Base-by-base conservation (phyloP, 176 grass and related monocot genomes). In the Lolium rigidum region DNA sequence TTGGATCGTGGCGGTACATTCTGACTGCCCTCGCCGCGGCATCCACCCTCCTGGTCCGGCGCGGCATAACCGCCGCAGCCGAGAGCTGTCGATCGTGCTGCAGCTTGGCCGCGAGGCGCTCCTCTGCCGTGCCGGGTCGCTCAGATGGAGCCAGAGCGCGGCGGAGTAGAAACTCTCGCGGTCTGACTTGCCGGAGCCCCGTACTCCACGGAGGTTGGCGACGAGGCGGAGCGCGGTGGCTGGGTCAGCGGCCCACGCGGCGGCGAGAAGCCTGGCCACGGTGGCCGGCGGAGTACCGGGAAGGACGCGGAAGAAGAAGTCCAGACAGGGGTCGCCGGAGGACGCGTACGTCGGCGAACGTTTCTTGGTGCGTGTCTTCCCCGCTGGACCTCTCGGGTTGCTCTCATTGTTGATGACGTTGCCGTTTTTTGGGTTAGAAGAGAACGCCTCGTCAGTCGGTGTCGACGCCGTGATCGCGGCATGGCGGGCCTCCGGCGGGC, bases 291-390 rank as follows among this genome's bases (percentile, higher is more conserved):
- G 12, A 1, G 89, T 78, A 26, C 38, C 83, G 13, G 92, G 84
- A 9, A 94, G 55, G 18, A 94, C 74, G 35, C 84, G 86, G 82
- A 90, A 91, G 86, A 94, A 94, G 81, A 91, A 94, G 77, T 94
- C 92, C 31, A 94, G 77, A 79, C 92, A 89, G 18, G 92, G 83
- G n/a, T 94, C 76, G 2, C 92, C 89, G 12, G 92, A 91, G 21
- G 88, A 58, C n/a, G 86, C 14, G 76, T 68, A 74, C 46, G 71
- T 28, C n/a, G 71, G 80, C 13, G 80, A 91, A 51, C 13, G 39
- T 62, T 82, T 89, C 82, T 88, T 89, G 18, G 86, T 88, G 31
- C 82, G 57, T 47, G 85, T 86, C 81, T 76, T 90, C 16, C 26
- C 26, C 41, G 88, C 71, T 52, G 41, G 39, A 16, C 46, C 70